Percentiles rank a stretch among this genome's conserved stretches.
phyloP scores from a whole-genome alignment of 495 filamentous ascomycete genomes.

The Penicillium pulvis region DNA sequence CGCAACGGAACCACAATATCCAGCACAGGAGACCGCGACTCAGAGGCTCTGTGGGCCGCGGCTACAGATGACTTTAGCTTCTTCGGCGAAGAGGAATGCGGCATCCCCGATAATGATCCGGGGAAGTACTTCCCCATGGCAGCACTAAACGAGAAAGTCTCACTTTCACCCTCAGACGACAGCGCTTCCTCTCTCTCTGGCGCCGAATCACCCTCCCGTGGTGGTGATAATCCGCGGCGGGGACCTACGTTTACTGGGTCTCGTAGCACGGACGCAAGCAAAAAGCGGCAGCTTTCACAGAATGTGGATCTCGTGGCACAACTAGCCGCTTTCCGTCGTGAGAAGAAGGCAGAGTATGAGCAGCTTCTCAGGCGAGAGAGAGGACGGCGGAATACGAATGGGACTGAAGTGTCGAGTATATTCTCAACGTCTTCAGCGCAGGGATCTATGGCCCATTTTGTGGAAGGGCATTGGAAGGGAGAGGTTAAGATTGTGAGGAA shows the following conservation, averaged over 20 bases:
- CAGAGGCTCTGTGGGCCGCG: constrained; percentile 62
- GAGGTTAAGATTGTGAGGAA: constrained; percentile 54
- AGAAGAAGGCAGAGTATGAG: constrained; percentile 50
- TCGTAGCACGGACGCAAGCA: neutral
- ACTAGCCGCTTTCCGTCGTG: constrained; percentile 49
- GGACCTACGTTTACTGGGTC: constrained; percentile 10
- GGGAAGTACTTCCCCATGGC: constrained; percentile 49
- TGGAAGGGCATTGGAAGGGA: constrained; percentile 57
- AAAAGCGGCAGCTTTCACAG: constrained; percentile 17
- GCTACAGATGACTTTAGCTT: constrained; percentile 64
- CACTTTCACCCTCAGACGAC: constrained; percentile 38
- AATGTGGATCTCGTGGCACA: constrained; percentile 51
- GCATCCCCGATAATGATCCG: constrained; percentile 48
- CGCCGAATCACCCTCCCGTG: constrained; percentile 16
- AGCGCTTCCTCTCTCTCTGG: constrained; percentile 25
- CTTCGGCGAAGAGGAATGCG: constrained; percentile 63
- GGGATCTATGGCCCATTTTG: constrained; percentile 35
- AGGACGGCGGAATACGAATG: constrained; percentile 28
- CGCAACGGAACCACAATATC: constrained; percentile 49
- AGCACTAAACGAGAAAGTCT: constrained; percentile 45
- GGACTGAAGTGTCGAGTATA: constrained; percentile 21
- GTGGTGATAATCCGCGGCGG: constrained; percentile 6
- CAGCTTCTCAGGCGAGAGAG: constrained; percentile 32
- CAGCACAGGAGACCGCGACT: constrained; percentile 62
- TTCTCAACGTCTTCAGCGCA: constrained; percentile 23